These are phyloP conservation scores for Centrapalus pauciflorus DNA, from an alignment of 129 eudicot genomes.

Conservation along the genomic window DNA sequence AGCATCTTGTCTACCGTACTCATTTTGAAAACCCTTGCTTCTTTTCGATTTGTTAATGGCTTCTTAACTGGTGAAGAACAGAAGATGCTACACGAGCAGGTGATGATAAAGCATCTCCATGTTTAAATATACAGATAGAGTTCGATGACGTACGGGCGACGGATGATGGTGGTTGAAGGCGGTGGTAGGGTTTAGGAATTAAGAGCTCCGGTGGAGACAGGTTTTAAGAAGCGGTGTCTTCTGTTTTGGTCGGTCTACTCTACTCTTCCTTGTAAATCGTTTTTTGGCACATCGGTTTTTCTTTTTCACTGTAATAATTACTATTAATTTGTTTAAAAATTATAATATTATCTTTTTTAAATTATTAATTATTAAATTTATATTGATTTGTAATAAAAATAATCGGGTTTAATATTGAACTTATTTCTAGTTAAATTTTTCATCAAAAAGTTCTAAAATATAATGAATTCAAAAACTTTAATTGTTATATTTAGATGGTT, in stretches of 20 bases:
- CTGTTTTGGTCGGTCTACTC: not conserved
- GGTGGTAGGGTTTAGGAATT: conserved; percentile 16
- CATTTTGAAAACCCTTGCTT: conserved; percentile 36
- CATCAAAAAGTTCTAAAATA: no score
- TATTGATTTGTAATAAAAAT: no score
- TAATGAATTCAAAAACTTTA: no score
- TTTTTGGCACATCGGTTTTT: no score
- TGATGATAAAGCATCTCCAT: not conserved
- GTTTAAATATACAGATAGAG: not conserved
- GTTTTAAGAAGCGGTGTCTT: conserved; percentile 4
- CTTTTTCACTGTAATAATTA: no score
- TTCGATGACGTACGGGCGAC: conserved; percentile 17
- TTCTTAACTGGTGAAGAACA: not conserved
- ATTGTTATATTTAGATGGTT: no score
- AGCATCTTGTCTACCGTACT: conserved; percentile 96
- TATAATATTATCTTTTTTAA: no score
- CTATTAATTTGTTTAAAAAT: no score
- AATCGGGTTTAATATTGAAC: no score
- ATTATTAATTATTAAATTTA: no score
- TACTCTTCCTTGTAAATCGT: no score
- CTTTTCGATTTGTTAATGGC: not conserved
- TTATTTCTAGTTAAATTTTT: no score
- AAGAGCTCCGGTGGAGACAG: conserved; percentile 9
- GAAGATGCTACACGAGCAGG: not conserved
- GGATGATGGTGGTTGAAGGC: not conserved